These are phyloP conservation scores for Linnemannia schmuckeri DNA, from an alignment of 192 early-diverging fungal genomes.

Conservation along the genomic window DNA sequence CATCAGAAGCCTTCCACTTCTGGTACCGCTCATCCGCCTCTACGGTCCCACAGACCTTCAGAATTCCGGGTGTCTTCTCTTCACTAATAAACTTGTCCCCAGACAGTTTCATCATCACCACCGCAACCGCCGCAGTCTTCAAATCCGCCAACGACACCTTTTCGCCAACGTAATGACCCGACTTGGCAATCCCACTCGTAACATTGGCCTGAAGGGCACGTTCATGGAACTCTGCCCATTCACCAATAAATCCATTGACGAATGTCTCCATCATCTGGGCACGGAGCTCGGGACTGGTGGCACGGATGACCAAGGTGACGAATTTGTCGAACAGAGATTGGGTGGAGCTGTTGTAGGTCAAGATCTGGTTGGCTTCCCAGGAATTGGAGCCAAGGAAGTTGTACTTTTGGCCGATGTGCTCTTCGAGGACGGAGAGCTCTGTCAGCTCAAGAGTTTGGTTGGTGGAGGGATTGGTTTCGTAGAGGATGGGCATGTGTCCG, in stretches of 20 bases:
- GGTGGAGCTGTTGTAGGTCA: constrained; percentile 19
- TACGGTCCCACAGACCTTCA: neutral
- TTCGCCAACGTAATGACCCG: constrained; percentile 64
- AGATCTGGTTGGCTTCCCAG: constrained; percentile 43
- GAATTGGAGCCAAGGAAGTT: constrained; percentile 38
- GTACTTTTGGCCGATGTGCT: constrained; percentile 55
- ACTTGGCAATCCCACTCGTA: constrained; percentile 18
- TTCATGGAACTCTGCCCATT: constrained; percentile 48
- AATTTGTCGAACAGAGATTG: constrained; percentile 45
- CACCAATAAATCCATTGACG: constrained; percentile 16
- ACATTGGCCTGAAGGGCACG: constrained; percentile 62
- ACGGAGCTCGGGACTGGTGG: constrained; percentile 16
- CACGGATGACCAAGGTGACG: neutral
- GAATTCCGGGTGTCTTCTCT: neutral
- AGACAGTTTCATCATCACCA: neutral
- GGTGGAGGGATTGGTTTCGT: constrained; percentile 9
- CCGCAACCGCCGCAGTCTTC: neutral
- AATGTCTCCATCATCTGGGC: constrained; percentile 18
- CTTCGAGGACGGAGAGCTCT: constrained; percentile 58
- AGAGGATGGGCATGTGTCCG: constrained; percentile 62
- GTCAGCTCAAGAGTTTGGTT: constrained; percentile 48
- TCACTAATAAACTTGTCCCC: neutral
- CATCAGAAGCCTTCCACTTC: neutral
- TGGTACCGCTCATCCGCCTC: neutral
- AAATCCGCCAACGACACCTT: constrained; percentile 3